Base-by-base conservation (phyloP, 202 grass and related monocot genomes). In the Elaeis oleifera region DNA sequence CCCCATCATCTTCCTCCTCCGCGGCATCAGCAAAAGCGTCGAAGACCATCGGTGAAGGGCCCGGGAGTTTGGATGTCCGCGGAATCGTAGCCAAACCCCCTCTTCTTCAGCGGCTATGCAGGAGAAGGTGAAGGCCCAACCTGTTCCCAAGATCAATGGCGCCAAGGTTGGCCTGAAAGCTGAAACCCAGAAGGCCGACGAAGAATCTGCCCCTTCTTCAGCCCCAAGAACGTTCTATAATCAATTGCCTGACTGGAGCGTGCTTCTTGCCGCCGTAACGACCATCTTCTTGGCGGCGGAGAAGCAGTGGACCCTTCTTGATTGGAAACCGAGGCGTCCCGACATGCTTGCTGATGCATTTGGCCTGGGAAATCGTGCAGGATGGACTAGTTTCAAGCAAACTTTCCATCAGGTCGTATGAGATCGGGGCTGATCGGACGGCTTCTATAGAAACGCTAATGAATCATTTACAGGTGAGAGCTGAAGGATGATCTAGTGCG, bases 361-460 rank as follows among this genome's bases (percentile, higher is more conserved):
- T 51, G 71, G 81, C 5, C 83, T 91, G 31, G 92, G 92, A 73
- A 55, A 83, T 97, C 23, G 68, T 92, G 39, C 79, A 86, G 54
- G 92, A 92, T 20, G 84, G 88, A 0, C 32, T 89, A 56, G 77
- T 92, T 52, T 97, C 64, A 85, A 81, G 67, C 92, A 97, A 62
- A 92, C 92, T 97, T 68, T 80, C 83, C 32, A 92, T 97, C 51
- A 63, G 92, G 62, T 97, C 92, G 4, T 97, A 97, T 66, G 92
- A 97, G 69, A 92, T 97, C 27, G 88, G 88, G 9, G 92, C 88
- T 0, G 88, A 97, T 64, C 74, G 63, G 59, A 86, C 84, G 3
- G 92, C 84, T 0, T 97, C 92, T 54, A 97, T 97, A 59, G 92
- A 97, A 61, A 89, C 88, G 19, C 23, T 92, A 51, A 92, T 92